A percentile compares a stretch with the other conserved stretches of the same genome.
Evolutionary conservation across 2,329 filamentous ascomycete species (phyloP).

Genomic region (Aureobasidium zeae): DNA sequence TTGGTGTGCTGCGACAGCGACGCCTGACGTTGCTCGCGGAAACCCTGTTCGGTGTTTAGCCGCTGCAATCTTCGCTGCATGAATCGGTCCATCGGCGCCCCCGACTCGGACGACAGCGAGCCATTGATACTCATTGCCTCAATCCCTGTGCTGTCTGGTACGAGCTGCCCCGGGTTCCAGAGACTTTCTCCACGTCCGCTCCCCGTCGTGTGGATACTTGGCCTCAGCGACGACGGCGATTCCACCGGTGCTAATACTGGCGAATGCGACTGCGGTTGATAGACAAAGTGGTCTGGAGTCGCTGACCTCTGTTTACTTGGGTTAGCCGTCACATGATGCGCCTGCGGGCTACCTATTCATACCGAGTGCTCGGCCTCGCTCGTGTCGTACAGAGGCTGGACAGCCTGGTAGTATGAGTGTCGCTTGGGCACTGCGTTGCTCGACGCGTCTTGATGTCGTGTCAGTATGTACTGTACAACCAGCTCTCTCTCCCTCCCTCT

Average conservation of each 20-base stretch:
- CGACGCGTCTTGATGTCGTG: conserved; percentile 3
- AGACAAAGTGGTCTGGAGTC: neutral
- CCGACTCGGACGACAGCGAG: conserved; percentile 26
- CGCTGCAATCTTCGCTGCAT: conserved; percentile 31
- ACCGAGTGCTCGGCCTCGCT: conserved; percentile 2
- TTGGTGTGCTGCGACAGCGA: conserved; percentile 12
- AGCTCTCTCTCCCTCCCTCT: neutral
- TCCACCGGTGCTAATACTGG: neutral
- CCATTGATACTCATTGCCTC: conserved; percentile 12
- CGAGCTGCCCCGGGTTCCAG: conserved; percentile 11
- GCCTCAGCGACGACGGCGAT: neutral
- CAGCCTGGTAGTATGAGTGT: conserved; percentile 13
- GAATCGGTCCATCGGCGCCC: conserved; percentile 28
- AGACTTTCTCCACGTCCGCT: neutral
- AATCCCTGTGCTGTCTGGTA: neutral
- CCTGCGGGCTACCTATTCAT: conserved; percentile 5
- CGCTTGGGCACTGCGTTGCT: conserved; percentile 9
- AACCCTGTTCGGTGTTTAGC: conserved; percentile 32
- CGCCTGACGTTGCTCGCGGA: conserved; percentile 28
- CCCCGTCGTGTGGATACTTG: conserved; percentile 5
- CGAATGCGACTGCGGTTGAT: neutral
- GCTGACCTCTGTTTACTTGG: neutral
- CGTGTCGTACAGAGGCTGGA: conserved; percentile 14
- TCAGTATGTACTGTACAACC: neutral
- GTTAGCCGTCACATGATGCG: conserved; percentile 4